Percentiles rank a stretch among this genome's conserved stretches.
phyloP scores from a whole-genome alignment of 2,329 filamentous ascomycete genomes.

The Calonectria pseudoreteaudii region DNA sequence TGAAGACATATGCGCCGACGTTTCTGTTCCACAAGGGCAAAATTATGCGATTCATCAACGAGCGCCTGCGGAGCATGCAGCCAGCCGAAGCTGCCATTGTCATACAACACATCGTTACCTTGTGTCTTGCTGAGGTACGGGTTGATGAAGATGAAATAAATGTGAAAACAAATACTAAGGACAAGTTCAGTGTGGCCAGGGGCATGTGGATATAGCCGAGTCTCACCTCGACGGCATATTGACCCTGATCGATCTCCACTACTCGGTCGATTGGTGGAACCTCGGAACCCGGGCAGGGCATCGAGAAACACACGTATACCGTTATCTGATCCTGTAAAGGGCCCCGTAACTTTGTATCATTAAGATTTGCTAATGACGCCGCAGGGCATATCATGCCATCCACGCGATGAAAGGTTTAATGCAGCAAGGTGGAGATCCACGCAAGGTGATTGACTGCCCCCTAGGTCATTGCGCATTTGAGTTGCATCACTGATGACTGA shows the following conservation, averaged over 20 bases:
- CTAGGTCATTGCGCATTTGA: no score
- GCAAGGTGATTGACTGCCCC: neutral
- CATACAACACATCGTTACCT: slow-evolving; percentile 30
- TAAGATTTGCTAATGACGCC: neutral
- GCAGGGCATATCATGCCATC: neutral
- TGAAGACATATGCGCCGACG: slow-evolving; percentile 27
- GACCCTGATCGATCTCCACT: slow-evolving; percentile 26
- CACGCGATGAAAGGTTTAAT: neutral
- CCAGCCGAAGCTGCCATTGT: slow-evolving; percentile 25
- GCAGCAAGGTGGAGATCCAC: neutral
- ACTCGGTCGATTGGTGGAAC: slow-evolving; percentile 6
- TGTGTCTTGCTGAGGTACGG: slow-evolving; percentile 36
- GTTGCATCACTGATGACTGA: neutral
- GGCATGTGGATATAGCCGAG: slow-evolving; percentile 26
- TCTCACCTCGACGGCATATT: slow-evolving; percentile 31
- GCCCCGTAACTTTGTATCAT: neutral
- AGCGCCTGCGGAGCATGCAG: slow-evolving; percentile 15
- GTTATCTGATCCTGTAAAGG: slow-evolving; percentile 33
- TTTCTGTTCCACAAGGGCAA: slow-evolving; percentile 34
- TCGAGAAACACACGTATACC: slow-evolving; percentile 31
- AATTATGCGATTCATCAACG: slow-evolving; percentile 24
- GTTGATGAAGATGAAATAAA: neutral
- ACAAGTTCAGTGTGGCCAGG: slow-evolving; percentile 18
- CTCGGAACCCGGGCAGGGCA: neutral
- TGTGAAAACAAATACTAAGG: neutral